These are phyloP conservation scores for Gracilaria domingensis DNA, from an alignment of 23 red algal species.

Conservation along the genomic window DNA sequence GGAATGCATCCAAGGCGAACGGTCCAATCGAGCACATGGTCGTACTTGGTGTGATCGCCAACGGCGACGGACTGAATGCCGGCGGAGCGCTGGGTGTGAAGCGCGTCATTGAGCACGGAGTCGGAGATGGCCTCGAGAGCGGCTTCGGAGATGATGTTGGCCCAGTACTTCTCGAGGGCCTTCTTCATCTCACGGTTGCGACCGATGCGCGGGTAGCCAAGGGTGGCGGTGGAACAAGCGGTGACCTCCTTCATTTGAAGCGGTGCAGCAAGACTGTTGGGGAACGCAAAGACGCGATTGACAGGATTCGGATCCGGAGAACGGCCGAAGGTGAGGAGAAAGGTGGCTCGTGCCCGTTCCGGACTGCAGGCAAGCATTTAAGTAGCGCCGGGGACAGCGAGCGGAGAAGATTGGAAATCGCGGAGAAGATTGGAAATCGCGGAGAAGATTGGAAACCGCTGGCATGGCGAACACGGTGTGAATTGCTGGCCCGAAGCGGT, in stretches of 20 bases:
- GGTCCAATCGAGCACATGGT: conserved; percentile 84
- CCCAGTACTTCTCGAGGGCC: conserved; percentile 85
- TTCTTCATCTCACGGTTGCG: conserved; percentile 91
- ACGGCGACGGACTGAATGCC: conserved; percentile 69
- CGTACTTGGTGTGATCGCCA: conserved; percentile 84
- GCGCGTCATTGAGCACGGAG: conserved; percentile 31
- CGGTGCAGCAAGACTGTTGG: neutral
- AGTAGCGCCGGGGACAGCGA: neutral
- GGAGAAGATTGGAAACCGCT: neutral
- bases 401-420: neutral
- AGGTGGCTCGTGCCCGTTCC: too few relatives aligned
- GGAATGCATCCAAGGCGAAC: conserved; percentile 67
- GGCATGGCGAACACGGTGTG: too few relatives aligned
- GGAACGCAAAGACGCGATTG: neutral
- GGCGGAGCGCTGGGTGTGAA: conserved; percentile 49
- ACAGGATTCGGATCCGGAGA: neutral
- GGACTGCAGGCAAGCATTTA: conserved; percentile 5
- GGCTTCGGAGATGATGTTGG: conserved; percentile 38
- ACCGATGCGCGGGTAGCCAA: conserved; percentile 92
- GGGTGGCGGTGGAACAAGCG: conserved; percentile 42
- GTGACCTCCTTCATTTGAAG: conserved; percentile 19
- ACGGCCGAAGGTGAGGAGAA: neutral
- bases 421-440: neutral
- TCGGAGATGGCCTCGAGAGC: conserved; percentile 58
- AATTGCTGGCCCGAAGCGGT: neutral